Base-by-base conservation (phyloP, 345 rosid genomes). In the Eucalyptus curtisii region DNA sequence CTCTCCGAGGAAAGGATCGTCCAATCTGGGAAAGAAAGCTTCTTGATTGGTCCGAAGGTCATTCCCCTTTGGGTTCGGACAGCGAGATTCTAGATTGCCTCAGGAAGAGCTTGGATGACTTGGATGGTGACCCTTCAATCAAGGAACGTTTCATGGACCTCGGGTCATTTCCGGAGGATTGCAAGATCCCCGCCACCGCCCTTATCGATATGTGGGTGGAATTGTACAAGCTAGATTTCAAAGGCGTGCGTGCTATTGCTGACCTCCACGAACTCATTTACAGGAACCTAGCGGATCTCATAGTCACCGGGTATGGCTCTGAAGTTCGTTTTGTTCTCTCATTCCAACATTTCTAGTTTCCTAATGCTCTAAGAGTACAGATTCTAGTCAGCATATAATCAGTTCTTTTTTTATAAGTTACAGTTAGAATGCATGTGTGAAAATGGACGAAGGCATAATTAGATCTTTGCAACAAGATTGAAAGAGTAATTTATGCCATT, bases 191-290 rank as follows among this genome's bases (percentile, higher is more conserved):
- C 12, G 93, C 93, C 25, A 87, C 93, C 6, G 79, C 92, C 33
- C 92, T 95, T 5, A 87, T 93, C n/a, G 96, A 95, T 90, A 88
- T 94, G 89, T 94, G 95, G 95, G 79, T 82, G 66, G 97, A 93
- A 90, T 89, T 91, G 90, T 89, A 94, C 22, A 68, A 92, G 57
- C 50, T 82, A 30, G 89, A 88, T 22, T 92, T 87, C 81, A 92
- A 90, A 11, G 88, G 37, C 61, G 86, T 91, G 48, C 79, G 90
- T 87, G 93, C 92, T 59, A 82, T 90, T 47, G 15, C 66, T 85
- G 88, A 86, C 76, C 93, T 96, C 57, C 50, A 84, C 37, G 94
- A 93, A 71, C 94, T 96, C 79, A 90, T 91, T 59, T 13, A 66
- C 42, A 90, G 89, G 80, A 93, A 92, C 91, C 92, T 95, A 42